Evolutionary conservation across 2,329 filamentous ascomycete species (phyloP).

Genomic region (Macroventuria anomochaeta): DNA sequence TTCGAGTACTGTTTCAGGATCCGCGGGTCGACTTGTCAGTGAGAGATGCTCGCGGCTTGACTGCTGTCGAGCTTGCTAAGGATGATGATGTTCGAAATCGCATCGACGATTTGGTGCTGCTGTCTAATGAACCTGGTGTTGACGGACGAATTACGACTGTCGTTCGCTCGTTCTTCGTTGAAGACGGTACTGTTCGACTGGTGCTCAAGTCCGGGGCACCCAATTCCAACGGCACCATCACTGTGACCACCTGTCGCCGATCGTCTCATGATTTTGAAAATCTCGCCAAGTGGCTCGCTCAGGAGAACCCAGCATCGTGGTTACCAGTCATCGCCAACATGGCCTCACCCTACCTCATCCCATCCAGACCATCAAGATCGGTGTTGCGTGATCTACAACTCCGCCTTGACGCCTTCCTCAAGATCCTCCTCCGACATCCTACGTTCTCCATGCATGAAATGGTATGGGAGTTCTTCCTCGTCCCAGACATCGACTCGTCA

Average conservation of each 20-base stretch:
- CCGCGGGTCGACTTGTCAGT: slow-evolving; percentile 83
- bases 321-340: slow-evolving; percentile 79
- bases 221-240: slow-evolving; percentile 80
- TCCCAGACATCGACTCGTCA: slow-evolving; percentile 88
- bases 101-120: slow-evolving; percentile 90
- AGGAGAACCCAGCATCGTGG: slow-evolving; percentile 96
- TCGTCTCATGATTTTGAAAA: slow-evolving; percentile 91
- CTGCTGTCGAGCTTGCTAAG: slow-evolving; percentile 94
- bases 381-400: slow-evolving; percentile 87
- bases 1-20: slow-evolving; percentile 85
- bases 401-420: slow-evolving; percentile 85
- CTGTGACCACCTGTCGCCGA: slow-evolving; percentile 90
- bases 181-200: slow-evolving; percentile 90
- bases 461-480: slow-evolving; percentile 98
- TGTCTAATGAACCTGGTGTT: slow-evolving; percentile 68
- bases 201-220: slow-evolving; percentile 94
- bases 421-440: slow-evolving; percentile 83
- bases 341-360: slow-evolving; percentile 89
- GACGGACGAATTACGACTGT: slow-evolving; percentile 90
- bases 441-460: slow-evolving; percentile 97
- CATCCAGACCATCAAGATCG: slow-evolving; percentile 86
- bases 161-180: slow-evolving; percentile 94
- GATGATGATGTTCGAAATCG: slow-evolving; percentile 96
- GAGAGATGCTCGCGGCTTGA: slow-evolving; percentile 85
- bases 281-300: slow-evolving; percentile 78